Percentiles rank a stretch among this genome's conserved stretches.
Conservation (phyloP, 2,329 filamentous ascomycete genomes). For the Biscogniauxia mediterranea region DNA sequence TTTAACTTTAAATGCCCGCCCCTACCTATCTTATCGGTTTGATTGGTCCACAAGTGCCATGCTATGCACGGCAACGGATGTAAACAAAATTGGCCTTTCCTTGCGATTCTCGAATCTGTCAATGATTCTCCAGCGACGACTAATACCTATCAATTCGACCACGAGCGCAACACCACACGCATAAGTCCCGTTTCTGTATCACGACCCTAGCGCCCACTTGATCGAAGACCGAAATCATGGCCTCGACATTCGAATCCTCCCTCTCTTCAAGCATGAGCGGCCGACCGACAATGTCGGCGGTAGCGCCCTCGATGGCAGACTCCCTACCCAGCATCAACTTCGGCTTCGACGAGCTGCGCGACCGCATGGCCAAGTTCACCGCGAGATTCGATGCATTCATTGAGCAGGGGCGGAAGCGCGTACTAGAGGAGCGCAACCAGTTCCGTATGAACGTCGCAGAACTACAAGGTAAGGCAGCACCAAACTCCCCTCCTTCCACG, state of each 20-base stretch:
- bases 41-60: conserved; percentile 2
- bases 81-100: conserved; percentile 24
- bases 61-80: conserved; percentile 27
- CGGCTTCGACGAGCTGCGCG: conserved; percentile 91
- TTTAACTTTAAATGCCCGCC: background rate
- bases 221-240: conserved; percentile 38
- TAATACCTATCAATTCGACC: background rate
- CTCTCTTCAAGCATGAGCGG: conserved; percentile 62
- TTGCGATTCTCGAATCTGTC: conserved; percentile 5
- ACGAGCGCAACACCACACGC: background rate
- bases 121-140: background rate
- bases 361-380: conserved; percentile 92
- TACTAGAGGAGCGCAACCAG: conserved; percentile 89
- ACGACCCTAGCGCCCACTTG: background rate
- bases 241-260: conserved; percentile 65
- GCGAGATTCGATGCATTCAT: conserved; percentile 91
- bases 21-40: background rate
- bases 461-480: conserved; percentile 66
- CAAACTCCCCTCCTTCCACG: background rate
- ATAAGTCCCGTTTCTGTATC: background rate
- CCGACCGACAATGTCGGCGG: conserved; percentile 54
- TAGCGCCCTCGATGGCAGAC: conserved; percentile 68
- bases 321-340: conserved; percentile 89
- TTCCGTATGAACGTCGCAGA: conserved; percentile 90
- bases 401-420: conserved; percentile 82